Percentiles rank a stretch among this genome's conserved stretches.
Evolutionary conservation across 1,284 basidiomycete genomes (phyloP).

Genomic region (Ustilago lituana): DNA sequence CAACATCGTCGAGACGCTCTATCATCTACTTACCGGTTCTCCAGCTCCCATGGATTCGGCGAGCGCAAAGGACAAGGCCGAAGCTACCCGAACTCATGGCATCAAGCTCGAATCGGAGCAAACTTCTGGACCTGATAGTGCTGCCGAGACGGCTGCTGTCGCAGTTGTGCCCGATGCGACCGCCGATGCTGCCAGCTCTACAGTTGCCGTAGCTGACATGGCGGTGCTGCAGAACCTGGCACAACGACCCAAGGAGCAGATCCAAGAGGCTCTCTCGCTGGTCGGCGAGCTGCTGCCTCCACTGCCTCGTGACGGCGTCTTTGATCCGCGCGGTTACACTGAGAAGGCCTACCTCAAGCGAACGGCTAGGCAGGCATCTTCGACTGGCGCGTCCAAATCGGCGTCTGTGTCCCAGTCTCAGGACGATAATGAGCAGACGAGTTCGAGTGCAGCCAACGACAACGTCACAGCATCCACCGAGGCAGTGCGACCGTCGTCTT

Average conservation of each 20-base stretch:
- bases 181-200: slow-evolving; percentile 15
- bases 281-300: slow-evolving; percentile 62
- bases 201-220: slow-evolving; percentile 75
- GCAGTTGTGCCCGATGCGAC: slow-evolving; percentile 34
- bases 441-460: neutral
- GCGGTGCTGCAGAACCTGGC: slow-evolving; percentile 96
- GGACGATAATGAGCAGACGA: slow-evolving; percentile 8
- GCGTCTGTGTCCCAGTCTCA: neutral
- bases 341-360: slow-evolving; percentile 77
- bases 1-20: slow-evolving; percentile 63
- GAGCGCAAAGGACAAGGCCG: slow-evolving; percentile 13
- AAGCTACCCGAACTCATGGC: slow-evolving; percentile 21
- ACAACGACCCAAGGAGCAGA: slow-evolving; percentile 86
- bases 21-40: slow-evolving; percentile 63
- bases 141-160: slow-evolving; percentile 45
- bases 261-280: slow-evolving; percentile 63
- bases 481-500: slow-evolving; percentile 8
- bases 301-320: slow-evolving; percentile 80
- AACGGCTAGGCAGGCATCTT: slow-evolving; percentile 10
- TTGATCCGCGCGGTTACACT: slow-evolving; percentile 87
- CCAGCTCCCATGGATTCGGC: slow-evolving; percentile 40
- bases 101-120: slow-evolving; percentile 39
- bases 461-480: slow-evolving; percentile 2
- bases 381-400: neutral
- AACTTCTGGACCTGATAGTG: slow-evolving; percentile 25